These are phyloP conservation scores for Boechera stricta DNA, from an alignment of 345 rosid genomes.

Conservation along the genomic window DNA sequence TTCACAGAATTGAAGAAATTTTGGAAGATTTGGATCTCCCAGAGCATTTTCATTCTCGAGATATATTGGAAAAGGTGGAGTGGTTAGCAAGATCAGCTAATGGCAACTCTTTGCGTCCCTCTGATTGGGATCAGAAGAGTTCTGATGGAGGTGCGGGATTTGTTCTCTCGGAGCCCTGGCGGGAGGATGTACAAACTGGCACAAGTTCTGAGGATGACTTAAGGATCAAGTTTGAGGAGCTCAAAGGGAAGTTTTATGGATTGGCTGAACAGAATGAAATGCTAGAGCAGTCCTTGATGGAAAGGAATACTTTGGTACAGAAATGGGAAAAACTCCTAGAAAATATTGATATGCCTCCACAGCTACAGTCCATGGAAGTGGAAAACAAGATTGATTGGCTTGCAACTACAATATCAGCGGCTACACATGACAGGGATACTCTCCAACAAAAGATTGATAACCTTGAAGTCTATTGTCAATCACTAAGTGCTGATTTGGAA, in stretches of 20 bases:
- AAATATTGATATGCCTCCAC: constrained; percentile 69
- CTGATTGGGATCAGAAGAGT: constrained; percentile 82
- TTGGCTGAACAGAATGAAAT: constrained; percentile 98
- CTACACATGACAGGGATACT: constrained; percentile 59
- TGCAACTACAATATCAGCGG: constrained; percentile 70
- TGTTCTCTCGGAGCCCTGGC: constrained; percentile 73
- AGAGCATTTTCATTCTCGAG: constrained; percentile 87
- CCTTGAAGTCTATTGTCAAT: constrained; percentile 65
- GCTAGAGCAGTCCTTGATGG: constrained; percentile 96
- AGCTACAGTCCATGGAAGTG: constrained; percentile 72
- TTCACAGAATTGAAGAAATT: constrained; percentile 92
- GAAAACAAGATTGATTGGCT: constrained; percentile 90
- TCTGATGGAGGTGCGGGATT: constrained; percentile 70
- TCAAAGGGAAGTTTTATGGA: constrained; percentile 86
- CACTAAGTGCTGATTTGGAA: constrained; percentile 71
- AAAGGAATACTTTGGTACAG: constrained; percentile 83
- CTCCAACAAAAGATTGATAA: constrained; percentile 68
- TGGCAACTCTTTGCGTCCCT: constrained; percentile 57
- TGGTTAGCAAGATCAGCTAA: constrained; percentile 84
- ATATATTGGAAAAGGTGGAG: constrained; percentile 87
- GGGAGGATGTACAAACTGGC: constrained; percentile 68
- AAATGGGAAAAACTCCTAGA: constrained; percentile 88
- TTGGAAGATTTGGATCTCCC: constrained; percentile 92
- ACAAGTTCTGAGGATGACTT: constrained; percentile 68
- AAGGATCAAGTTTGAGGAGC: constrained; percentile 86